Base-by-base conservation (phyloP, 2,329 filamentous ascomycete species). In the Aspergillus tubingensis region DNA sequence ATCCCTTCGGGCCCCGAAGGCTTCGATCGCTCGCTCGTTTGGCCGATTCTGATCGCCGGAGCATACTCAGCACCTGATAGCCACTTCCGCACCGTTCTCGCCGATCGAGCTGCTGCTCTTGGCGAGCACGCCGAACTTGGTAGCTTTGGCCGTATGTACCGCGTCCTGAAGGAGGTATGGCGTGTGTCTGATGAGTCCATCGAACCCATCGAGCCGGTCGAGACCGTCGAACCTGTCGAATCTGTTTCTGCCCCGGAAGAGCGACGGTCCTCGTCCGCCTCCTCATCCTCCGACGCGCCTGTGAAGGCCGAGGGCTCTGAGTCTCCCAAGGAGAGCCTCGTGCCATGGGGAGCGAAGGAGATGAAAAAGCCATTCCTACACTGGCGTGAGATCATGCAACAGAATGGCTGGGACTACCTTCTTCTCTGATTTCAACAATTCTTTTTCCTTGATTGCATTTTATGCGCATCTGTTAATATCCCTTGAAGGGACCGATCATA, bases 371-470 rank as follows among this genome's bases (percentile, higher is more conserved):
- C 86, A 73, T 89, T 89, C 80, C 86, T 96, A 78, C 92, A 93
- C 87, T 98, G 94, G 94, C 85, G 94, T 80, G 91, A 96, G 79
- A 86, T 94, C 74, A 96, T 97, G 92, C 87, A 86, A 79, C 86
- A 89, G 80, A 95, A 94, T 81, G 87, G 87, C 69, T 96, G 92
- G 93, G 91, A 96, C 76, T 95, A 92, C 80, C 83, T 97, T 77
- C 86, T 97, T 77, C 93, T 97, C 79, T 96, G 80, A 81, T 47
- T 41, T 23, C 44, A n/a, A 23, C 48, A 19, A 50, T 58, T 58
- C 49, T 53, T 54, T 62, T 60, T 36, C 10, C 32, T 15, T 51
- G 61, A 62, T 63, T 59, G 60, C 41, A 51, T 67, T 63, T 63
- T 60, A 62, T 62, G 15, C 32, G 50, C 58, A 30, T 59, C 32